Evolutionary conservation across 2,329 filamentous ascomycete species (phyloP), one percentile per base, ranked within the genome.

Genomic region (Cryphonectria nitschkei): DNA sequence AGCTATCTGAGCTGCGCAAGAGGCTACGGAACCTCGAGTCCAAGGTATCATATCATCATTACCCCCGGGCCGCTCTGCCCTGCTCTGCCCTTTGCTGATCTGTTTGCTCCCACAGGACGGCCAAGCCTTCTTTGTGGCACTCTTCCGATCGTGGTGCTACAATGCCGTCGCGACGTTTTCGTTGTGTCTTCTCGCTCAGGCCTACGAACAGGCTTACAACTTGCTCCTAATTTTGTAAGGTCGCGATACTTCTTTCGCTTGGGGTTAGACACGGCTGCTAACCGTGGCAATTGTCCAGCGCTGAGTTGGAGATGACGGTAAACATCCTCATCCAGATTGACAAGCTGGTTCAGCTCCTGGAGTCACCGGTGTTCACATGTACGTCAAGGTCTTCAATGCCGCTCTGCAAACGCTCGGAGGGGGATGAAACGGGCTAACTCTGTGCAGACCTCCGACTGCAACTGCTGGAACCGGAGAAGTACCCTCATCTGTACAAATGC

Each of bases 301-400:
- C 94, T 72, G 96, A 99, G 77, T 86, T 99, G 65, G 96, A 99
- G 80, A 98, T 99, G 94, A 98, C 95, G 0, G 96, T 99, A 76
- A 97, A 97, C 76, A 97, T 98, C 82, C 88, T 99, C 69, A 99
- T 99, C 60, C 97, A 99, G 80, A 98, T 99, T 75, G 96, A 99
- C 81, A 99, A 99, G 80, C 87, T 99, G 22, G 96, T 99, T 16
- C 96, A 99, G 80, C 87, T 99, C 22, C 90, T 99, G 54, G 96
- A 99, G 80, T 98, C 95, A 0, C 96, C 96, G 0, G 96, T 99
- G 1, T 99, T 99, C 78, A 99, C 96, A 63, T 99, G 94, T 97
- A 81, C 82, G 90, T 80, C 19, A n/a, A 39, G 34, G 32, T 52
- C 16, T 52, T 34, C n/a, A 54, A 43, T 26, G 19, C 32, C 19